Percentiles rank a stretch among this genome's conserved stretches.
Evolutionary conservation across 163 green algal species (phyloP).

Genomic region (Coccomyxa subellipsoidea): DNA sequence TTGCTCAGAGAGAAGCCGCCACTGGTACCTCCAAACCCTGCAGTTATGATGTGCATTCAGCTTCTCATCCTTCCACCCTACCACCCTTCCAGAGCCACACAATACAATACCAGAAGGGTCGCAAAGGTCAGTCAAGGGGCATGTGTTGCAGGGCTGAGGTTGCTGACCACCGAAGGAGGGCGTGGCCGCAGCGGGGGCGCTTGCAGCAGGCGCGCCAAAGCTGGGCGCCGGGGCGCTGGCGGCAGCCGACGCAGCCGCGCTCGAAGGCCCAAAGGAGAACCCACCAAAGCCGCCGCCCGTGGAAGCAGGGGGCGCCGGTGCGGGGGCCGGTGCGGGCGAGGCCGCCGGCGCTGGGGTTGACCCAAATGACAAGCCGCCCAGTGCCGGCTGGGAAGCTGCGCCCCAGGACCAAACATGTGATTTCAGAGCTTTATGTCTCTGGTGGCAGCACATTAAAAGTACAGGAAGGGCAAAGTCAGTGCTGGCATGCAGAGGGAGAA

Average conservation of each 20-base stretch:
- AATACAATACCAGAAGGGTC: no score
- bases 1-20: neutral
- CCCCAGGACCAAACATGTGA: no score
- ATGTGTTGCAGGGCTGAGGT: no score
- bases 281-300: conserved; percentile 17
- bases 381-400: neutral
- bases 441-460: no score
- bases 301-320: neutral
- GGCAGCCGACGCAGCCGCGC: neutral
- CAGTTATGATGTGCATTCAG: no score
- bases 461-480: no score
- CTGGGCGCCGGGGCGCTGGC: conserved; percentile 3
- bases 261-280: conserved; percentile 6
- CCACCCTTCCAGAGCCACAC: no score
- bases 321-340: neutral
- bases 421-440: neutral
- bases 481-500: no score
- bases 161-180: neutral
- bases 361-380: conserved; percentile 1
- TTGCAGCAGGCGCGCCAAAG: conserved; percentile 10
- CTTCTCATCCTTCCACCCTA: no score
- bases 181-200: neutral
- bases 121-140: no score
- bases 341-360: neutral
- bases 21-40: neutral